Evolutionary conservation across 345 rosid genomes (phyloP).

Genomic region (Diplotaxis tenuifolia): DNA sequence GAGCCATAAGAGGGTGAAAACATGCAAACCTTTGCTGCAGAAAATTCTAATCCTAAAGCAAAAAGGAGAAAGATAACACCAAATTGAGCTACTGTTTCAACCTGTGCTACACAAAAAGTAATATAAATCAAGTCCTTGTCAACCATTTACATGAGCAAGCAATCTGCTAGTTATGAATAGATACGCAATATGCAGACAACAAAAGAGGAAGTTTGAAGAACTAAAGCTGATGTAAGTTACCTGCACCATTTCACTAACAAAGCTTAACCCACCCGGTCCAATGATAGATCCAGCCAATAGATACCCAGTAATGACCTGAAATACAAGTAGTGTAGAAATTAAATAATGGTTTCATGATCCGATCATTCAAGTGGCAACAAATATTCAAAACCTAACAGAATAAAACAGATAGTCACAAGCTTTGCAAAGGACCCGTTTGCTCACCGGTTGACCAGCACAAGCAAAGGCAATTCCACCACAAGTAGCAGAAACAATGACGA

Average conservation of each 20-base stretch:
- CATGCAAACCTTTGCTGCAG: slow-evolving; percentile 62
- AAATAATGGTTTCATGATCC: not conserved
- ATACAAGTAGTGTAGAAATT: slow-evolving; percentile 6
- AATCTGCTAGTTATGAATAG: not conserved
- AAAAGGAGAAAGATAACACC: slow-evolving; percentile 97
- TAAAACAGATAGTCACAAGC: slow-evolving; percentile 10
- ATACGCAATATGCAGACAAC: not conserved
- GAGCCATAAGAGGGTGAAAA: slow-evolving; percentile 18
- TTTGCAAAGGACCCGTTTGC: slow-evolving; percentile 31
- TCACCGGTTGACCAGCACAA: slow-evolving; percentile 98
- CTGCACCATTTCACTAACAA: slow-evolving; percentile 97
- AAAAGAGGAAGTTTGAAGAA: slow-evolving; percentile 14
- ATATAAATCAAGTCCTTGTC: slow-evolving; percentile 19
- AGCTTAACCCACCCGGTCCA: slow-evolving; percentile 94
- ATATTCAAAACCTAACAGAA: slow-evolving; percentile 7
- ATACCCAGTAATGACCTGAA: slow-evolving; percentile 92
- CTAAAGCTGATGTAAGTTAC: slow-evolving; percentile 48
- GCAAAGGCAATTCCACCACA: slow-evolving; percentile 99
- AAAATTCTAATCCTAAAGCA: slow-evolving; percentile 90
- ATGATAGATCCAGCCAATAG: slow-evolving; percentile 84
- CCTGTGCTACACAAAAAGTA: slow-evolving; percentile 43
- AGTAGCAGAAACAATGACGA: slow-evolving; percentile 96
- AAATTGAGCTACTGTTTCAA: slow-evolving; percentile 97
- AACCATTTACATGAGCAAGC: slow-evolving; percentile 15
- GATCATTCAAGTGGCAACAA: slow-evolving; percentile 10